Conservation (phyloP, 1,139 yeast species). For the Taphrina deformans region DNA sequence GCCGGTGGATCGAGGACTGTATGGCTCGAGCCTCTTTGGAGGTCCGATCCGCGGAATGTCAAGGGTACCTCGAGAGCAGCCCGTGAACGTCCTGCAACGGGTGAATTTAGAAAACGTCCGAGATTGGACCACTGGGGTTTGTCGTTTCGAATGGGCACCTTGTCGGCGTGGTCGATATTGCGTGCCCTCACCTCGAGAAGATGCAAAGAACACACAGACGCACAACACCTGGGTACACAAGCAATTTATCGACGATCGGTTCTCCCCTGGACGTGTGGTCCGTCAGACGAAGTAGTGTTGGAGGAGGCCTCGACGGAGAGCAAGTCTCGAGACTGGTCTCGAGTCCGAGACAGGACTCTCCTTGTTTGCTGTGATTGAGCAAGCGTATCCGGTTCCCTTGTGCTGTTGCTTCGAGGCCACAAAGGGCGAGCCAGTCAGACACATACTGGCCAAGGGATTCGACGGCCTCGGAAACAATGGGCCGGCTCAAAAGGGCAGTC, state of each 20-base stretch:
- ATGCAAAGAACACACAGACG: background rate
- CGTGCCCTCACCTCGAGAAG: background rate
- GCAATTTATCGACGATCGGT: slow-evolving; percentile 1
- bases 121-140: background rate
- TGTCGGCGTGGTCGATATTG: background rate
- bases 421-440: background rate
- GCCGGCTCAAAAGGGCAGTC: background rate
- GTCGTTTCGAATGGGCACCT: background rate
- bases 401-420: background rate
- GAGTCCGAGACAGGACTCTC: background rate
- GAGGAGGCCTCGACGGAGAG: background rate
- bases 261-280: background rate
- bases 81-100: slow-evolving; percentile 1
- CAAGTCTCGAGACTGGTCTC: background rate
- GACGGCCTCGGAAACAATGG: background rate
- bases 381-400: background rate
- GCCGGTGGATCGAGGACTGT: background rate
- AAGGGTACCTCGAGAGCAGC: background rate
- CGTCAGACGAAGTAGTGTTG: background rate
- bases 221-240: background rate
- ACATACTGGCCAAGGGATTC: background rate
- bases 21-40: slow-evolving; percentile 3
- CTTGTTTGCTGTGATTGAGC: background rate
- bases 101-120: background rate
- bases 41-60: slow-evolving; percentile 8